phyloP scores from a whole-genome alignment of 2,329 filamentous ascomycete species.

The Sclerotinia glacialis region DNA sequence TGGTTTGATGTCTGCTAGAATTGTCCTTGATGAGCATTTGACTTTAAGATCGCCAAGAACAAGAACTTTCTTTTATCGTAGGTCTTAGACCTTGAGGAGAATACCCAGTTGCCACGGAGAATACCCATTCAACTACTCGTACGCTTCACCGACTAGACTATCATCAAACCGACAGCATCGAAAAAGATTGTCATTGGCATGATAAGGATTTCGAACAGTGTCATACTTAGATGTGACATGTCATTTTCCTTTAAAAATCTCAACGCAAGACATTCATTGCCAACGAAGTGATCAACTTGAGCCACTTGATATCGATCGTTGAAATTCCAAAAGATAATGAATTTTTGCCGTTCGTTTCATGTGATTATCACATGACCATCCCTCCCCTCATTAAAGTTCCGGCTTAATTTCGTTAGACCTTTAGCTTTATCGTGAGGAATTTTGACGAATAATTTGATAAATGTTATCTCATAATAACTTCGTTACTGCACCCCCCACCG shows the following conservation, averaged over 20 bases:
- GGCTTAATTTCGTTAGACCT: neutral
- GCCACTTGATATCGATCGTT: neutral
- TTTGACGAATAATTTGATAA: conserved; percentile 4
- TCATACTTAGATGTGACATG: neutral
- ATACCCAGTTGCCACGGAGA: neutral
- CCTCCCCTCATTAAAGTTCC: too few relatives aligned
- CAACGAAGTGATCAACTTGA: neutral
- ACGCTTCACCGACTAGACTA: neutral
- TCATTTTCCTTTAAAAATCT: neutral
- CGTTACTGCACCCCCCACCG: conserved; percentile 20
- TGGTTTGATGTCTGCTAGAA: too few relatives aligned
- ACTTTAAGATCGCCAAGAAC: neutral
- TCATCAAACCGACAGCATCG: neutral
- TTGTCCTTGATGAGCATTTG: neutral
- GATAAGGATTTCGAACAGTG: neutral
- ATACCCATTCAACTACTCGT: neutral
- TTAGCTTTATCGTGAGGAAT: neutral
- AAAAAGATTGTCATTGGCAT: neutral
- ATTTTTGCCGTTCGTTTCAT: neutral
- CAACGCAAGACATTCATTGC: neutral
- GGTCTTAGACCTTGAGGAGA: neutral
- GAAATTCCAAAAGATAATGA: neutral
- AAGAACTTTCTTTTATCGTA: neutral
- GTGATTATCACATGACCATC: neutral
- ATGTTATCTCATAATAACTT: conserved; percentile 9